Base-by-base conservation (phyloP, 257 asterid species). In the Voacanga thouarsii region DNA sequence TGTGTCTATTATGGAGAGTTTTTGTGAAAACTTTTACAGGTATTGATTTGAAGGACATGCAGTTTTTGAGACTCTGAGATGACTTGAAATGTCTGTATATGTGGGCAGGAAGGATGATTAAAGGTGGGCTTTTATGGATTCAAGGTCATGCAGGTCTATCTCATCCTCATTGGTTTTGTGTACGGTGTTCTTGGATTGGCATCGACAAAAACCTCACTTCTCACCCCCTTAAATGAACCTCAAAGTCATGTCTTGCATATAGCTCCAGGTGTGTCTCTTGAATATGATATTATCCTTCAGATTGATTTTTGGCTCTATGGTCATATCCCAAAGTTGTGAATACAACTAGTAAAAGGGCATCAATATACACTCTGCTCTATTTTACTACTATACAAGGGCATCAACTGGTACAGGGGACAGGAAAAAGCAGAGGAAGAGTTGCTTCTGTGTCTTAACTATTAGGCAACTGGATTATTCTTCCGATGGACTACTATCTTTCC, bases 51-150 rank as follows among this genome's bases (percentile, higher is more conserved):
- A 72, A 79, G 43, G 44, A 50, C 72, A 44, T 26, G 61, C 19
- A 43, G 61, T 53, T n/a, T 72, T 19, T 56, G 30, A 63, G 76
- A 47, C n/a, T n/a, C 44, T 47, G 72, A 81, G 83, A 82, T 87
- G 89, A 76, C 79, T 84, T 80, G 73, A 84, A 79, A 78, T 76
- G 63, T 64, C 61, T 70, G 75, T 61, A 74, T 71, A 64, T 77
- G 64, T 78, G 74, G 82, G 80, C 78, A 44, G 63, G 74, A 78
- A 90, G 93, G 94, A 95, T 95, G n/a, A n/a, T n/a, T 98, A 95
- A 93, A 89, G 94, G 94, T 85, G 92, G n/a, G 92, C 89, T 78
- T 90, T 71, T 85, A 82, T 82, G 96, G 92, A 63, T 80, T 95
- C 72, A 95, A 87, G 86, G 85, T 85, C 75, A 80, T 90, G 43